Percentiles rank a stretch among this genome's conserved stretches.
phyloP scores from a whole-genome alignment of 495 filamentous ascomycete species.

The Penicillium turbatum region DNA sequence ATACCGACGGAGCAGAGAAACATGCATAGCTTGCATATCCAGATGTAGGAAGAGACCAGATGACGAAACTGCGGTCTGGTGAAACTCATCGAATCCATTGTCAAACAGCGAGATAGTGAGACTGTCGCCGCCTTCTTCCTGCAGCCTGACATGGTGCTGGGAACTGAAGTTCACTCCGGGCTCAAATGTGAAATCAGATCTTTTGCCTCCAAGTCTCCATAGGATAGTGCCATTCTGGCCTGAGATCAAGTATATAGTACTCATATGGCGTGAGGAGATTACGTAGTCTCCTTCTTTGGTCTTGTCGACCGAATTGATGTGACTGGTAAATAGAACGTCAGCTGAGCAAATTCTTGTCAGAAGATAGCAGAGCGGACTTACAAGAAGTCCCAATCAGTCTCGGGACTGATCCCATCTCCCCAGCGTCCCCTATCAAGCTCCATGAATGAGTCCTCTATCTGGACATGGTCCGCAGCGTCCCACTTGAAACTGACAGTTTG shows the following conservation, averaged over 20 bases:
- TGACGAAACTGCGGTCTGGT: background rate
- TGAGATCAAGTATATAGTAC: background rate
- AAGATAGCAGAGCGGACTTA: background rate
- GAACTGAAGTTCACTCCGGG: background rate
- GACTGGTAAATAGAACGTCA: background rate
- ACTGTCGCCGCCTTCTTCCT: background rate
- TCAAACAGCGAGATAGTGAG: background rate
- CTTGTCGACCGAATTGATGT: background rate
- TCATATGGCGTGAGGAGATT: background rate
- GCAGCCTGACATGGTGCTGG: background rate
- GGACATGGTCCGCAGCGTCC: background rate
- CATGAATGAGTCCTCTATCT: background rate
- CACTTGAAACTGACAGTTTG: background rate
- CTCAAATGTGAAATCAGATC: background rate
- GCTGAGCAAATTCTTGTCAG: background rate
- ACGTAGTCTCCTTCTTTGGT: background rate
- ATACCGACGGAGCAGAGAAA: background rate
- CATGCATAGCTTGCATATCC: background rate
- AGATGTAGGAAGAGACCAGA: background rate
- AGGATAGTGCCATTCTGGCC: background rate
- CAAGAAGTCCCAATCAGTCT: conserved; percentile 3
- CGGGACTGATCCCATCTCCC: background rate
- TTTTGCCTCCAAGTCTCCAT: background rate
- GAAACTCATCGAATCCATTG: background rate
- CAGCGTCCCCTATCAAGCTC: background rate